Percentiles rank a stretch among this genome's conserved stretches.
Conservation (phyloP, 2,329 filamentous ascomycete genomes). For the Fusarium sp. region DNA sequence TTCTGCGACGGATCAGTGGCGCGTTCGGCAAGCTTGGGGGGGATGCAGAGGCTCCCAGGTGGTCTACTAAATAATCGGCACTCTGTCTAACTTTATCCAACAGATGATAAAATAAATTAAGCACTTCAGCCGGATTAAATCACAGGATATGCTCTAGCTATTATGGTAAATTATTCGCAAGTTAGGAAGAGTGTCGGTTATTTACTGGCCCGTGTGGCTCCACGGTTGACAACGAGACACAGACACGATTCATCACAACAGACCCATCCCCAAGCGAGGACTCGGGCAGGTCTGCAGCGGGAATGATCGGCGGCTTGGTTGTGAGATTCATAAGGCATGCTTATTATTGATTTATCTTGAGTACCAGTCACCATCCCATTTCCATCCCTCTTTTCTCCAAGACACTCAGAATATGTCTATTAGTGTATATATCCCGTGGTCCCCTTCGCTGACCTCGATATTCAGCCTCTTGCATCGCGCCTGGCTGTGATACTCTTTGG, state of each 20-base stretch:
- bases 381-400: neutral
- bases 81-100: no score
- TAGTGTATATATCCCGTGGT: neutral
- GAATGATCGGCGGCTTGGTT: conserved; percentile 11
- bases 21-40: conserved; percentile 48
- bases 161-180: no score
- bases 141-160: no score
- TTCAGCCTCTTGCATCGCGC: conserved; percentile 9
- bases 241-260: conserved; percentile 20
- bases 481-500: conserved; percentile 2
- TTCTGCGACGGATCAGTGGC: conserved; percentile 43
- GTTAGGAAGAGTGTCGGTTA: no score
- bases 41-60: conserved; percentile 35
- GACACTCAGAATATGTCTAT: neutral
- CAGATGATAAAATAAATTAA: no score
- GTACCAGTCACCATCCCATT: conserved; percentile 1
- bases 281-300: conserved; percentile 7
- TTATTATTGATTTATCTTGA: neutral
- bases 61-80: no score
- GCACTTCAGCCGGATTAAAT: no score
- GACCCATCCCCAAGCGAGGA: conserved; percentile 8
- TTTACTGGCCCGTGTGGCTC: neutral
- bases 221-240: conserved; percentile 39
- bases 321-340: conserved; percentile 1
- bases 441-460: conserved; percentile 1